phyloP scores from a whole-genome alignment of 2,329 filamentous ascomycete genomes.

The Bipolaris bicolor region DNA sequence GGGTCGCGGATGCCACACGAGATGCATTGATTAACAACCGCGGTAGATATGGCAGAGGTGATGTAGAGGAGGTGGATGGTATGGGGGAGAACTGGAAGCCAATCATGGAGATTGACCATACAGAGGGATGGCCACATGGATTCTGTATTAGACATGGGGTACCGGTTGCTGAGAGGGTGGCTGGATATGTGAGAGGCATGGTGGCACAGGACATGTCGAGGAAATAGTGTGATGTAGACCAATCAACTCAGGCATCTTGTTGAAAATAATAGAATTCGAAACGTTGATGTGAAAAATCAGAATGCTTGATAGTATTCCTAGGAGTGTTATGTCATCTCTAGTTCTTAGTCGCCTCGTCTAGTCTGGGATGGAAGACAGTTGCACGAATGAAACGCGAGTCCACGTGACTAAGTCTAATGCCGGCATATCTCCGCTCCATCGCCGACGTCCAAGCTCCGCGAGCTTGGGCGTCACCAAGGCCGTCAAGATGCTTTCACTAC shows the following conservation, averaged over 20 bases:
- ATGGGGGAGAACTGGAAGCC: slow-evolving; percentile 50
- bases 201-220: slow-evolving; percentile 29
- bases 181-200: slow-evolving; percentile 56
- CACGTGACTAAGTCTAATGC: slow-evolving; percentile 7
- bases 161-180: slow-evolving; percentile 59
- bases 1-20: slow-evolving; percentile 64
- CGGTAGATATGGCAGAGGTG: slow-evolving; percentile 17
- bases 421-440: slow-evolving; percentile 14
- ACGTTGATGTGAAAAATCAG: no score
- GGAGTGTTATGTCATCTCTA: no score
- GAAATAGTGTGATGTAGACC: not conserved
- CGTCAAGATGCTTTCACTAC: slow-evolving; percentile 8
- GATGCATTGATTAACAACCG: slow-evolving; percentile 57
- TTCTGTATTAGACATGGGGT: slow-evolving; percentile 61
- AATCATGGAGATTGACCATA: slow-evolving; percentile 62
- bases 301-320: no score
- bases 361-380: not conserved
- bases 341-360: no score
- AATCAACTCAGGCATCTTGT: not conserved
- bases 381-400: slow-evolving; percentile 2
- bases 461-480: slow-evolving; percentile 10
- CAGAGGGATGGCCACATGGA: slow-evolving; percentile 62
- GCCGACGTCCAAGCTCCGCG: slow-evolving; percentile 16
- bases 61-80: slow-evolving; percentile 32
- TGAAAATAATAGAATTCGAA: not conserved